phyloP scores from a whole-genome alignment of 2,329 filamentous ascomycete species.

The Plenodomus biglobosus region DNA sequence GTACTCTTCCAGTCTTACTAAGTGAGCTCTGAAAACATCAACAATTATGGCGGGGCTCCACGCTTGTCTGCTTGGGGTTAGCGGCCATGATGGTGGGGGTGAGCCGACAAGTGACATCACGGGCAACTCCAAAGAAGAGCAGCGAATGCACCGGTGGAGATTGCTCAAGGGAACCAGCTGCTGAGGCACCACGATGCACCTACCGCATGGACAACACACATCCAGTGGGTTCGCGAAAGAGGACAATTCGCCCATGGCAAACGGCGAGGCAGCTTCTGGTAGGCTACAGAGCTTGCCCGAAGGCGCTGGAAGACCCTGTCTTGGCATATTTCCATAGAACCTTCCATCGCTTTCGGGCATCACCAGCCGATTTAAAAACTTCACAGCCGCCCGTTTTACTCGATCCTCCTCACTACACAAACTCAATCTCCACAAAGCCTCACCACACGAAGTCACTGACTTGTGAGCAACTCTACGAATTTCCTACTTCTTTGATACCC shows the following conservation, averaged over 20 bases:
- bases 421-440: constrained; percentile 18
- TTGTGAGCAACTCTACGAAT: constrained; percentile 34
- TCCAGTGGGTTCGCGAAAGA: background rate
- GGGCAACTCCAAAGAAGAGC: background rate
- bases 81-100: background rate
- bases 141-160: background rate
- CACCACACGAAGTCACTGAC: constrained; percentile 33
- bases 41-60: background rate
- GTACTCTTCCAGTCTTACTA: too few species aligned
- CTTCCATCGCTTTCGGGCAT: background rate
- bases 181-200: too few species aligned
- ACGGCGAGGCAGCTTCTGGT: background rate
- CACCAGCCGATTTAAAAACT: constrained; percentile 29
- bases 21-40: background rate
- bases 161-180: too few species aligned
- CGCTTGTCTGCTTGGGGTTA: background rate
- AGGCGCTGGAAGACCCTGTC: background rate
- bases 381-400: constrained; percentile 18
- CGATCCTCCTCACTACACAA: constrained; percentile 22
- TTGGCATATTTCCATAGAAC: background rate
- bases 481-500: constrained; percentile 32
- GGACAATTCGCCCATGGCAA: background rate
- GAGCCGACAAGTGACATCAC: background rate
- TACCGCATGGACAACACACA: background rate
- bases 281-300: background rate